Base-by-base conservation (phyloP, 352 stramenopile species). In the Blastocystis sp. region DNA sequence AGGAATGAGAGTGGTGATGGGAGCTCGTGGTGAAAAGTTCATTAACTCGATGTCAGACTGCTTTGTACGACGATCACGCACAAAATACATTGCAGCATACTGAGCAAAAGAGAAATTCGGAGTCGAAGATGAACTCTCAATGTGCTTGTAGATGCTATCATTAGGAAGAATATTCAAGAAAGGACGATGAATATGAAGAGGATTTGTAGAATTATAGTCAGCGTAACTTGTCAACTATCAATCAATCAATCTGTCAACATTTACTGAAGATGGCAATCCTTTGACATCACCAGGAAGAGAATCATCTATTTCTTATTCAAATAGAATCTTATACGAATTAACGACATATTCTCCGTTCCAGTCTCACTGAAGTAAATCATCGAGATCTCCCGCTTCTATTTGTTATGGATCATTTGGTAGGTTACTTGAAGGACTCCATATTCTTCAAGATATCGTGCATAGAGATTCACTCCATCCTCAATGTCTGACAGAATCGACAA, bases 1-100 rank as follows among this genome's bases (percentile, higher is more conserved):
- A 5, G 27, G 27, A 0, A 63, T 37, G 46, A 83, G 46, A n/a
- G 71, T 37, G 5, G 9, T 29, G 5, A 42, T 19, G 7, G 71
- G 71, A 27, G 43, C 71, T 1, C 35, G 46, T n/a, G 71, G 71
- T 1, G 71, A 83, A 32, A 52, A 83, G 49, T 63, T 83, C 32
- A 57, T 43, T 24, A 83, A 56, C 5, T 83, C 71, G 0, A n/a
- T 52, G 6, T 66, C 71, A 52, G 71, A 24, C 49, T 83, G 71
- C 9, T 56, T 52, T 2, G 54, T 66, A 11, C 52, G 71, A 14
- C 42, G 29, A 42, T 66, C 51, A 5, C 71, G 71, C 24, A 39
- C 6, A 43, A 83, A 83, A 56, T 83, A 83, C 71, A 83, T 83
- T 1, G 37, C 19, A 29, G 71, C 71, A 37, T 46, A 83, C 49